Base-by-base conservation (phyloP, 768 basidiomycete genomes). In the Mycena leptocephala region DNA sequence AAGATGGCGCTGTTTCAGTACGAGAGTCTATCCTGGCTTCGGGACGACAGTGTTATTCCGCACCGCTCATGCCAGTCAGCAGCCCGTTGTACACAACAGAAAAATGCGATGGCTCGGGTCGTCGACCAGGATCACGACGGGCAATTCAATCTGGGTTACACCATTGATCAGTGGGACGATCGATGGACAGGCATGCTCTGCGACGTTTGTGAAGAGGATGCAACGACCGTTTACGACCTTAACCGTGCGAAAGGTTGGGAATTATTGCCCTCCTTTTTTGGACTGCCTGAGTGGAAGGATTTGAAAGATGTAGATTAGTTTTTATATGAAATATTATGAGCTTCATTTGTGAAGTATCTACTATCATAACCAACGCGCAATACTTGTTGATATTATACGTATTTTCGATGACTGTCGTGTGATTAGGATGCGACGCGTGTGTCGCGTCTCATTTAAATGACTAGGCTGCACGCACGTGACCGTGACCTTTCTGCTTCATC, bases 91-190 rank as follows among this genome's bases (percentile, higher is more conserved):
- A 37, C 59, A 16, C 58, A 70, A 43, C 69, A 62, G 56, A 28
- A 28, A 46, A 59, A 70, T 7, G 46, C 32, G 58, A 70, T 70
- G 69, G 59, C 39, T 1, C n/a, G 58, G n/a, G 30, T 62, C 69
- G 58, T 70, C 32, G 69, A 70, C 32, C 58, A 46, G 3, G 69
- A 70, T 46, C 69, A 70, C 22, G 58, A 62, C 24, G 69, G 69
- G 3, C 69, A 58, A 46, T 70, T 70, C 26, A 37, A 70, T 48
- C 22, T 70, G 39, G 55, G 69, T 3, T 70, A 70, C 30, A 70
- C 69, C 11, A 70, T 70, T 30, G 69, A 74, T 20, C 41, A 74
- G 39, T 64, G 63, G 72, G 63, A 67, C 22, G 72, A 66, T 8
- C 41, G 55, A 18, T 67, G 55, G 63, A 70, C 41, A 22, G 58